Conservation (phyloP, 2,329 filamentous ascomycete species). For the Ophiostoma australiae region DNA sequence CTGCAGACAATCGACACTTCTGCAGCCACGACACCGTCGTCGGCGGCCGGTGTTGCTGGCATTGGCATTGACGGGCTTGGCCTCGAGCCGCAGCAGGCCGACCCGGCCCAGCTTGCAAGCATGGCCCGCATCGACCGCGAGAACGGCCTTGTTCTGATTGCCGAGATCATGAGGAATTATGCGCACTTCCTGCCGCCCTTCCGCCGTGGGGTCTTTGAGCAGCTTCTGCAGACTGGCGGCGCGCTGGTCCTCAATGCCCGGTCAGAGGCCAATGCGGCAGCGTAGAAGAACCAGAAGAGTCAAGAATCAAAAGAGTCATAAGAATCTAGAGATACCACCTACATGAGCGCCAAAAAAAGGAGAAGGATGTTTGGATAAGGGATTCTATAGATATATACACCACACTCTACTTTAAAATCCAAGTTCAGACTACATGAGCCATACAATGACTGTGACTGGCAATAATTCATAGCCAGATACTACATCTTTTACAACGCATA, state of each 20-base stretch:
- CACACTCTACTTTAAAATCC: background rate
- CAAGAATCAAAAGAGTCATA: background rate
- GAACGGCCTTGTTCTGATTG: constrained; percentile 56
- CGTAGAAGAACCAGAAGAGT: background rate
- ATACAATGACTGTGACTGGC: background rate
- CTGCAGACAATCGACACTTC: background rate
- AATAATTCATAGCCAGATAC: no score
- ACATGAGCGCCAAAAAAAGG: background rate
- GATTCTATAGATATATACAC: background rate
- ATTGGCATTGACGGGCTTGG: constrained; percentile 35
- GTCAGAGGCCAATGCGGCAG: constrained; percentile 17
- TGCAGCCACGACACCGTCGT: background rate
- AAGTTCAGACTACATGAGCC: background rate
- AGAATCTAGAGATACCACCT: background rate
- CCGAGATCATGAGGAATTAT: constrained; percentile 48
- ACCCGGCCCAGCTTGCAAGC: constrained; percentile 41
- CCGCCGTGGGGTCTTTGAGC: constrained; percentile 42
- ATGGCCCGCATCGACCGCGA: constrained; percentile 53
- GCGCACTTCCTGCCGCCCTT: constrained; percentile 39
- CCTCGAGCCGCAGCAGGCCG: constrained; percentile 45
- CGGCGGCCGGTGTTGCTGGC: background rate
- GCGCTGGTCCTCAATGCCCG: constrained; percentile 36
- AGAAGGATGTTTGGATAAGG: background rate
- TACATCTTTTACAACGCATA: no score
- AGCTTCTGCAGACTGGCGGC: constrained; percentile 48